phyloP scores from a whole-genome alignment of 2,329 filamentous ascomycete genomes.

The Cercospora zeina region DNA sequence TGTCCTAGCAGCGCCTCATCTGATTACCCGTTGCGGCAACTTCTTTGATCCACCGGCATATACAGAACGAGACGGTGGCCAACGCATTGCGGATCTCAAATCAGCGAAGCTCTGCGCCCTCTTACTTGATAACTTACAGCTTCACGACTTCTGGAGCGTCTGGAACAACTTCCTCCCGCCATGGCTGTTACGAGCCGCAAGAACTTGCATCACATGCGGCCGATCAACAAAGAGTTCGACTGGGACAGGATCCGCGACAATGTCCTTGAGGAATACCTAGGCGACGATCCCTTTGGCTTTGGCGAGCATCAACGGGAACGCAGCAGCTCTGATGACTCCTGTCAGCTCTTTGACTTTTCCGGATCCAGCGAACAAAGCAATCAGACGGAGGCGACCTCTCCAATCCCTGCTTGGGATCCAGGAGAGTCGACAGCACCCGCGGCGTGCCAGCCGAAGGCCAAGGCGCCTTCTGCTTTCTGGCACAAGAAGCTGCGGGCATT shows the following conservation, averaged over 20 bases:
- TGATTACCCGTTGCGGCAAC: slow-evolving; percentile 23
- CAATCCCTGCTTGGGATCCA: slow-evolving; percentile 51
- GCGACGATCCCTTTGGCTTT: slow-evolving; percentile 56
- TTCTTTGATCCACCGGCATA: slow-evolving; percentile 19
- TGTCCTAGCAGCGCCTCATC: slow-evolving; percentile 25
- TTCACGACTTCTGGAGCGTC: neutral
- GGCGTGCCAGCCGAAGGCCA: slow-evolving; percentile 41
- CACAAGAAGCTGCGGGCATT: slow-evolving; percentile 54
- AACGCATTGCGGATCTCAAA: neutral
- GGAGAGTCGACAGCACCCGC: slow-evolving; percentile 26
- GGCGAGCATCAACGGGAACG: slow-evolving; percentile 52
- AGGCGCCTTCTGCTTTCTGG: slow-evolving; percentile 54
- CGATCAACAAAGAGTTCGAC: slow-evolving; percentile 54
- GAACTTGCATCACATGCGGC: slow-evolving; percentile 43
- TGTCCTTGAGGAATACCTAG: slow-evolving; percentile 65
- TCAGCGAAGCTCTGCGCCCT: neutral
- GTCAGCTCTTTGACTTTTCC: slow-evolving; percentile 53
- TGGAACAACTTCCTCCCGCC: neutral
- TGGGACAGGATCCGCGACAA: slow-evolving; percentile 60
- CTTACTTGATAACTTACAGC: neutral
- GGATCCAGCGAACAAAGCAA: slow-evolving; percentile 53
- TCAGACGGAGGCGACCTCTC: slow-evolving; percentile 46
- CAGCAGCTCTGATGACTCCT: slow-evolving; percentile 52
- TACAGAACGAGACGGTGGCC: slow-evolving; percentile 11
- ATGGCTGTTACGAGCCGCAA: slow-evolving; percentile 32